A percentile compares a stretch with the other conserved stretches of the same genome.
Evolutionary conservation across 129 eudicot genomes (phyloP).

Genomic region (Heracleum sosnowskyi): DNA sequence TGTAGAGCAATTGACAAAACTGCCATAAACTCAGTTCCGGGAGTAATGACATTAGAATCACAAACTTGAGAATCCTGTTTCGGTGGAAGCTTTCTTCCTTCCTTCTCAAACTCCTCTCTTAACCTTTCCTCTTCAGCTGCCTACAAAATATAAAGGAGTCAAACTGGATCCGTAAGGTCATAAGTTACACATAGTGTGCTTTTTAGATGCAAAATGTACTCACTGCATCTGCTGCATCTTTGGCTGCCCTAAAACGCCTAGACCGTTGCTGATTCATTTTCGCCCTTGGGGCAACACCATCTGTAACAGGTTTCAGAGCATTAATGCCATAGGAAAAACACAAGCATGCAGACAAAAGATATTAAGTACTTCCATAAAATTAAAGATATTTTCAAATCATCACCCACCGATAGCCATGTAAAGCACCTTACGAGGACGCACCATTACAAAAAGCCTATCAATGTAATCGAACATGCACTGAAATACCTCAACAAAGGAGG

Average conservation of each 20-base stretch:
- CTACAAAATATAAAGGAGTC: slow-evolving; percentile 9
- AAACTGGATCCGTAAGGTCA: neutral
- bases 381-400: neutral
- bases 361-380: neutral
- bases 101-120: slow-evolving; percentile 18
- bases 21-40: slow-evolving; percentile 29
- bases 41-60: slow-evolving; percentile 33
- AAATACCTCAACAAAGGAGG: slow-evolving; percentile 23
- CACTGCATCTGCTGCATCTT: slow-evolving; percentile 18
- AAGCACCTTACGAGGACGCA: slow-evolving; percentile 54
- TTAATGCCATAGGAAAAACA: neutral
- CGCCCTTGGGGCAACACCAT: slow-evolving; percentile 28
- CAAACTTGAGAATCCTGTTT: slow-evolving; percentile 20
- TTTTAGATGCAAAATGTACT: neutral
- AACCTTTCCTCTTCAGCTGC: slow-evolving; percentile 31
- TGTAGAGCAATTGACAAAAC: slow-evolving; percentile 27
- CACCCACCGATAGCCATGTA: slow-evolving; percentile 57
- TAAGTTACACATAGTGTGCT: neutral
- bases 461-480: slow-evolving; percentile 42
- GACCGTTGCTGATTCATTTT: slow-evolving; percentile 28
- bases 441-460: slow-evolving; percentile 47
- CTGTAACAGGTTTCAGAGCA: slow-evolving; percentile 1
- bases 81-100: slow-evolving; percentile 27
- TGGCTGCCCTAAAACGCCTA: slow-evolving; percentile 22
- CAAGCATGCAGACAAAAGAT: neutral